Percentiles rank a stretch among this genome's conserved stretches.
phyloP scores from a whole-genome alignment of 1,284 basidiomycete genomes.

The Lentinus polychrous region DNA sequence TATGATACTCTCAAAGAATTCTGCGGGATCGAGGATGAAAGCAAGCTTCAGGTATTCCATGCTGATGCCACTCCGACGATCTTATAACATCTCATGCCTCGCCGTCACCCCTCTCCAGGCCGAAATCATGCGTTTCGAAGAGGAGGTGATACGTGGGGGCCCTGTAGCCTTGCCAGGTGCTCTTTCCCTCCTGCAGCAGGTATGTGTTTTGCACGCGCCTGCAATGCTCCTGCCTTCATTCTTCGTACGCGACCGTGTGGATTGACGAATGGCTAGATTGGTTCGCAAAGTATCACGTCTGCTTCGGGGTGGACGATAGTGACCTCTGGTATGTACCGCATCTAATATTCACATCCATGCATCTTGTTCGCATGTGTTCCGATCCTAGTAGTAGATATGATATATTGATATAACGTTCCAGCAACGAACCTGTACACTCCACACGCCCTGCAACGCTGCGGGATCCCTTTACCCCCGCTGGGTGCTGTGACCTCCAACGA shows the following conservation, averaged over 20 bases:
- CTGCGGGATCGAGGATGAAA: slow-evolving; percentile 55
- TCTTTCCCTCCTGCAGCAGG: slow-evolving; percentile 40
- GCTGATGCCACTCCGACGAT: neutral
- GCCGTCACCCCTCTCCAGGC: slow-evolving; percentile 26
- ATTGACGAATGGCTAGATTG: slow-evolving; percentile 16
- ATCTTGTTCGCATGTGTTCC: neutral
- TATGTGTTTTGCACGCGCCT: slow-evolving; percentile 16
- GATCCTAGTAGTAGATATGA: neutral
- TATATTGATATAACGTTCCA: slow-evolving; percentile 18
- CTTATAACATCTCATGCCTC: neutral
- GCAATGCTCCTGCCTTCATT: neutral
- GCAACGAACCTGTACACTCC: slow-evolving; percentile 66
- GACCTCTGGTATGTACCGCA: slow-evolving; percentile 51
- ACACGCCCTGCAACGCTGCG: slow-evolving; percentile 53
- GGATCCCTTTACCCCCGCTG: slow-evolving; percentile 45
- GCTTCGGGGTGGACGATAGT: slow-evolving; percentile 65
- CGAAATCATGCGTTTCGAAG: slow-evolving; percentile 60
- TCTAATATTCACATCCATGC: neutral
- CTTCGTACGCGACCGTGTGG: slow-evolving; percentile 1
- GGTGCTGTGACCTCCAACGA: slow-evolving; percentile 71
- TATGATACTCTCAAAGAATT: slow-evolving; percentile 66
- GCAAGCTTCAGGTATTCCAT: slow-evolving; percentile 41
- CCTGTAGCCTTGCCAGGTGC: slow-evolving; percentile 51
- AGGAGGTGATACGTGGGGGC: slow-evolving; percentile 56
- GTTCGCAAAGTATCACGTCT: slow-evolving; percentile 23